Base-by-base conservation (phyloP, 108 stramenopile species). In the Pseudonitzschia delicatissima region DNA sequence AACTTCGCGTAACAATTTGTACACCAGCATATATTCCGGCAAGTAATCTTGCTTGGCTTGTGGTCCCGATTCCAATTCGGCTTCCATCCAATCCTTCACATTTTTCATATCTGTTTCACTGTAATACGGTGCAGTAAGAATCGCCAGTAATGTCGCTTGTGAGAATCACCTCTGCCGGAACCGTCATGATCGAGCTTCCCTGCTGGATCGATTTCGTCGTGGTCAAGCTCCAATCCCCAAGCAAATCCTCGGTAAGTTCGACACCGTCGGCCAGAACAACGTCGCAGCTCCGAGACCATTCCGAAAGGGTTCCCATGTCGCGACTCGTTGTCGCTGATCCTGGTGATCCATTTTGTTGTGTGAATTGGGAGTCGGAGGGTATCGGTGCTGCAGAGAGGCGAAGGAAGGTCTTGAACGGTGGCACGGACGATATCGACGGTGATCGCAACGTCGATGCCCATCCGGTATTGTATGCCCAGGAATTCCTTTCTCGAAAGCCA, bases 1-100 rank as follows among this genome's bases (percentile, higher is more conserved):
- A 25, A 71, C 76, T 65, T 87, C 86, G 36, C 50, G 57, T 36
- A 87, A 50, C 1, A 87, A 5, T 55, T 80, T 77, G 23, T 80
- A 35, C 18, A 80, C 76, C 21, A 87, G 59, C 32, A 80, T 60
- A 66, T 79, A 87, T 39, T 76, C 72, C 5, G 64, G 64, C 5
- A 58, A 33, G 45, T 50, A 73, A 25, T 66, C 32, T 34, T 66
- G 33, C 7, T 57, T 31, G 28, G 35, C 32, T 42, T 57, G 31
- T 23, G 57, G 15, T 48, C 35, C 32, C 45, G 0, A 49, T 34
- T 59, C 45, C 34, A 37, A 6, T 71, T 53, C 39, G 1, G 27
- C 29, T 45, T 63, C 52, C 12, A 63, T 28, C 40, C 39, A 49
- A 29, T 26, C 37, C 39, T 15, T 23, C 2, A 21, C 20, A 21